A percentile compares a stretch with the other conserved stretches of the same genome.
These are phyloP conservation scores for Zasmidium angulare DNA, from an alignment of 2,329 filamentous ascomycete genomes.

Conservation along the genomic window DNA sequence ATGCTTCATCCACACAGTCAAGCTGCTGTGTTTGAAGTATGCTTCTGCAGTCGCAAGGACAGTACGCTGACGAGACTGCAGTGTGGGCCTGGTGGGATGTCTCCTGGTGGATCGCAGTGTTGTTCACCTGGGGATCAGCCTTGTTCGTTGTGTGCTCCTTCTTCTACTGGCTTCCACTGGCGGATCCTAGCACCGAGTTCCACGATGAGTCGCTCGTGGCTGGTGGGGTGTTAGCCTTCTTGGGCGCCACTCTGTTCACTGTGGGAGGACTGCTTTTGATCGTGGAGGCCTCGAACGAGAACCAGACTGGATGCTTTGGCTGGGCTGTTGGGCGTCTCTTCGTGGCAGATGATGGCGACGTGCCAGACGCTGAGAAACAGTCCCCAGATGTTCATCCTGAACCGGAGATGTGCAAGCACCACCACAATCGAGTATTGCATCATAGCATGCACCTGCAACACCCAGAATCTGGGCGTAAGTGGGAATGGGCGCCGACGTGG, in stretches of 20 bases:
- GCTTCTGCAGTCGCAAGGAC: too few relatives aligned
- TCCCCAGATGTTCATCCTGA: neutral
- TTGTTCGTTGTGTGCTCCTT: constrained; percentile 55
- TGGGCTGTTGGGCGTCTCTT: constrained; percentile 56
- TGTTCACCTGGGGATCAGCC: constrained; percentile 53
- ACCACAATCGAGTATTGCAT: constrained; percentile 6
- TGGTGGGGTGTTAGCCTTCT: constrained; percentile 63
- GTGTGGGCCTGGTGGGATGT: constrained; percentile 14
- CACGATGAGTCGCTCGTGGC: constrained; percentile 52
- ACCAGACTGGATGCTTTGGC: constrained; percentile 64
- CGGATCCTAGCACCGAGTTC: constrained; percentile 53
- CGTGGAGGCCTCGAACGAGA: constrained; percentile 68
- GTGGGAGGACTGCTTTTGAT: constrained; percentile 60
- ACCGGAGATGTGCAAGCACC: constrained; percentile 7
- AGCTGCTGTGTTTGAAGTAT: too few relatives aligned
- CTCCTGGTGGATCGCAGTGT: constrained; percentile 45
- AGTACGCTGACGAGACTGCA: too few relatives aligned
- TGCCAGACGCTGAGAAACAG: constrained; percentile 12
- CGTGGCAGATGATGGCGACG: constrained; percentile 3
- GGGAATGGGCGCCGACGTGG: constrained; percentile 28
- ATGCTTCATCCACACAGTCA: too few relatives aligned
- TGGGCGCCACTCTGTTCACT: constrained; percentile 69
- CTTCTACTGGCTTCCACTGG: constrained; percentile 61
- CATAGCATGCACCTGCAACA: constrained; percentile 7
- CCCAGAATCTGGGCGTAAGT: constrained; percentile 17